Percentiles rank a stretch among this genome's conserved stretches.
Conservation (phyloP, 2,329 filamentous ascomycete species). For the Cladosporium halotolerans region DNA sequence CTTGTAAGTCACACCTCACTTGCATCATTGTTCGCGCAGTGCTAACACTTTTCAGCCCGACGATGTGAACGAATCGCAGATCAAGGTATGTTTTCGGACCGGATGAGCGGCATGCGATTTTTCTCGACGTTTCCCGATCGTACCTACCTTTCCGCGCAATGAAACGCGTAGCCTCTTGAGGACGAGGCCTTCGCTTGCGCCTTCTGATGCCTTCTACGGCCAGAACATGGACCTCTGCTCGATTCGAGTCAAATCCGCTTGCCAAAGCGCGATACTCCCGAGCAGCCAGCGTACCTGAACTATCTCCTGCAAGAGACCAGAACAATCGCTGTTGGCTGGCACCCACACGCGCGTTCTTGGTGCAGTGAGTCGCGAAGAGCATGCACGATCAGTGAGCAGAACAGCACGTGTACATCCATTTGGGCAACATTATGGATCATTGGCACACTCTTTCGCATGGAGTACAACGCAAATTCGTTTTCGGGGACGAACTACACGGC, state of each 20-base stretch:
- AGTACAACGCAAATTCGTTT: not conserved
- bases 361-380: slow-evolving; percentile 28
- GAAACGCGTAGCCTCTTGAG: slow-evolving; percentile 6
- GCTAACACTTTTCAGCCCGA: slow-evolving; percentile 65
- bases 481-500: too few relatives aligned
- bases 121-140: slow-evolving; percentile 26
- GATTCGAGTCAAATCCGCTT: not conserved
- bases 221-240: slow-evolving; percentile 8
- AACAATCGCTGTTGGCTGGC: slow-evolving; percentile 15
- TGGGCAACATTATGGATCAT: not conserved
- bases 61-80: slow-evolving; percentile 93
- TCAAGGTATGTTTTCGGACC: slow-evolving; percentile 97
- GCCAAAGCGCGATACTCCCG: slow-evolving; percentile 3
- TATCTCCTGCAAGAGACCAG: slow-evolving; percentile 11
- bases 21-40: slow-evolving; percentile 7
- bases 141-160: slow-evolving; percentile 4
- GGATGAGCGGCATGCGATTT: slow-evolving; percentile 34
- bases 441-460: not conserved
- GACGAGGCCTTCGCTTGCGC: not conserved
- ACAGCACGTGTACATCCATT: slow-evolving; percentile 35
- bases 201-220: slow-evolving; percentile 1
- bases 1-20: slow-evolving; percentile 59
- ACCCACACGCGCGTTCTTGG: slow-evolving; percentile 22
- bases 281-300: slow-evolving; percentile 7
- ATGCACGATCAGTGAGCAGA: slow-evolving; percentile 47